Conservation (phyloP, 73 alveolate genomes). For the Tetrahymena elliotti region DNA sequence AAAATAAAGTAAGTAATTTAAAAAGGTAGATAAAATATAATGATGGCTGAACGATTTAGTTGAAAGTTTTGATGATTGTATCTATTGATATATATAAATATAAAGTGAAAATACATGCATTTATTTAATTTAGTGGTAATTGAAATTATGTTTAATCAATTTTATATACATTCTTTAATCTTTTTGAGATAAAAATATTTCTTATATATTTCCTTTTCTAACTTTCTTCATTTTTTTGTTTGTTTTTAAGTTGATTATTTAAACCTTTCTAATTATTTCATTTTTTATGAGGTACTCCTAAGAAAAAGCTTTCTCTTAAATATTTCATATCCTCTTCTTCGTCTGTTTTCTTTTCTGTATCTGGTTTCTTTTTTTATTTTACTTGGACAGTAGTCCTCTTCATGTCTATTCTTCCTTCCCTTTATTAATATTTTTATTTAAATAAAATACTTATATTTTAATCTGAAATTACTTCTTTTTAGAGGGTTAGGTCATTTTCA, state of each 20-base stretch:
- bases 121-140: not conserved
- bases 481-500: not conserved
- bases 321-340: not conserved
- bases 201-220: too few relatives aligned
- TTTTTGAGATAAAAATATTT: too few relatives aligned
- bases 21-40: too few relatives aligned
- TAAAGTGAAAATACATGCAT: not conserved
- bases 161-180: not conserved
- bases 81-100: too few relatives aligned
- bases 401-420: not conserved
- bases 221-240: too few relatives aligned
- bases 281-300: not conserved
- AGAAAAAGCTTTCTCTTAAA: not conserved
- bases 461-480: not conserved
- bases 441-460: not conserved
- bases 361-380: not conserved
- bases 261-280: not conserved
- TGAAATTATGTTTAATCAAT: not conserved
- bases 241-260: not conserved
- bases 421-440: not conserved
- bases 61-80: too few relatives aligned
- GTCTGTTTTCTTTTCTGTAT: not conserved
- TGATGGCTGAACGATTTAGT: too few relatives aligned
- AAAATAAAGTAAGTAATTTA: too few relatives aligned
- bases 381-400: not conserved